A percentile compares a stretch with the other conserved stretches of the same genome.
Evolutionary conservation across 2,329 filamentous ascomycete species (phyloP).

Genomic region (Esteya vermicola): DNA sequence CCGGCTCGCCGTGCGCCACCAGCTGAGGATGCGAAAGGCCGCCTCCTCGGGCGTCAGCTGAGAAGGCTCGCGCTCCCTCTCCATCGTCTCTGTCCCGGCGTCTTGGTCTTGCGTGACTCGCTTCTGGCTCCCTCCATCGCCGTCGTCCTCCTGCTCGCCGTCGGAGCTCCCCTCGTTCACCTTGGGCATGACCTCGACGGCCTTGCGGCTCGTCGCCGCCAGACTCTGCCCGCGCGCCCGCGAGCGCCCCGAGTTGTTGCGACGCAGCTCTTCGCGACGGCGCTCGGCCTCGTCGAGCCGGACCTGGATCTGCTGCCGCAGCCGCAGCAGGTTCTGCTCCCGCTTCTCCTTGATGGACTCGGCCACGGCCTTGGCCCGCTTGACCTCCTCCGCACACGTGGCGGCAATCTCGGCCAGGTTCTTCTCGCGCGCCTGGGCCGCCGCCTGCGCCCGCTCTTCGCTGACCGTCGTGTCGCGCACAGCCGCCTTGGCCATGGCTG

Average conservation of each 20-base stretch:
- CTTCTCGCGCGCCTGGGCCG: constrained; percentile 63
- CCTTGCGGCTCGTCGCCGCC: constrained; percentile 28
- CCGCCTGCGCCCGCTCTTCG: constrained; percentile 64
- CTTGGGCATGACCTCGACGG: constrained; percentile 31
- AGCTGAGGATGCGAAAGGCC: constrained; percentile 51
- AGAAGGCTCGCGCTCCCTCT: no score
- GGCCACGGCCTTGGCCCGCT: constrained; percentile 68
- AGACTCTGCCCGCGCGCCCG: constrained; percentile 36
- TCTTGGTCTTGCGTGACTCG: constrained; percentile 11
- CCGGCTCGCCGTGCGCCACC: constrained; percentile 49
- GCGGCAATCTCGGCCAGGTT: constrained; percentile 72
- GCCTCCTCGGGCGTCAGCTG: constrained; percentile 35
- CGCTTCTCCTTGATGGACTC: constrained; percentile 70
- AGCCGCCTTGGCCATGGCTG: constrained; percentile 58
- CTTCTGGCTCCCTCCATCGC: neutral
- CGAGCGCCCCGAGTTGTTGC: constrained; percentile 35
- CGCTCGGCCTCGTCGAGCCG: constrained; percentile 63
- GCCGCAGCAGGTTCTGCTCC: constrained; percentile 55
- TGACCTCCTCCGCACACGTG: constrained; percentile 69
- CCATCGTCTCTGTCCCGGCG: no score
- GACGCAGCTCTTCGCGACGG: constrained; percentile 50
- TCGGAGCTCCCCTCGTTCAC: constrained; percentile 37
- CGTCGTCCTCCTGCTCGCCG: constrained; percentile 3
- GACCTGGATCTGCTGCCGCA: constrained; percentile 65
- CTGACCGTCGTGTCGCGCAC: constrained; percentile 50